Base-by-base conservation (phyloP, 2,329 filamentous ascomycete genomes). In the Calonectria hongkongensis region DNA sequence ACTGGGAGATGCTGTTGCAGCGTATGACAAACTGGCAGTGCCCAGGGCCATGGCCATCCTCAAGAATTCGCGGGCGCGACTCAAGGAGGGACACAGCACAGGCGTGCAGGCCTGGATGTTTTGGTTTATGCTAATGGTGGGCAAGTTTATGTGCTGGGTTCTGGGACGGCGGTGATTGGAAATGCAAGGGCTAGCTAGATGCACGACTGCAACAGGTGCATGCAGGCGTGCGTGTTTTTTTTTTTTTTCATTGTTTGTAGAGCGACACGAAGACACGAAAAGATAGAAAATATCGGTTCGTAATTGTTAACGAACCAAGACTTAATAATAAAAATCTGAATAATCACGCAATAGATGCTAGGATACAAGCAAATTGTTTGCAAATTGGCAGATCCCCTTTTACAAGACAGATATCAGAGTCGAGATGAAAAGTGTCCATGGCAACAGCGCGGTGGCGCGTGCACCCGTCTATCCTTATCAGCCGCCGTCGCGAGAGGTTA, bases 1-100 rank as follows among this genome's bases (percentile, higher is more conserved):
- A 1, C 62, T 86, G 9, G 65, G 54, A 3, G 63, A 74, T 2
- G 83, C 83, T 0, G 54, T 85, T 7, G 64, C 39, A 43, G 79
- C 74, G 1, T 87, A 86, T 72, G 86, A 87, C 69, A 73, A 74
- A 4, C 51, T 81, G 18, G 83, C 84, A 45, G 76, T 84, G 15
- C 83, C 84, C 4, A 79, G 86, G 27, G 80, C 84, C 0, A 72
- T 73, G 18, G 75, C 75, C 45, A 72, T 82, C 2, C 71, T 82
- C 0, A 74, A 70, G 16, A 73, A 68, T 18, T 79, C 81, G 16
- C 70, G 80, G n/a, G 73, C 75, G 30, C 75, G 71, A 36, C 30
- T 83, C 10, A 75, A 62, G 48, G 66, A 71, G 8, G 78, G 78
- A 1, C 80, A 83, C 58, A 80, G 71, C 48, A 77, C 75, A 2